Evolutionary conservation across 805 yeast genomes (phyloP).

Genomic region (Limtongia smithiae): DNA sequence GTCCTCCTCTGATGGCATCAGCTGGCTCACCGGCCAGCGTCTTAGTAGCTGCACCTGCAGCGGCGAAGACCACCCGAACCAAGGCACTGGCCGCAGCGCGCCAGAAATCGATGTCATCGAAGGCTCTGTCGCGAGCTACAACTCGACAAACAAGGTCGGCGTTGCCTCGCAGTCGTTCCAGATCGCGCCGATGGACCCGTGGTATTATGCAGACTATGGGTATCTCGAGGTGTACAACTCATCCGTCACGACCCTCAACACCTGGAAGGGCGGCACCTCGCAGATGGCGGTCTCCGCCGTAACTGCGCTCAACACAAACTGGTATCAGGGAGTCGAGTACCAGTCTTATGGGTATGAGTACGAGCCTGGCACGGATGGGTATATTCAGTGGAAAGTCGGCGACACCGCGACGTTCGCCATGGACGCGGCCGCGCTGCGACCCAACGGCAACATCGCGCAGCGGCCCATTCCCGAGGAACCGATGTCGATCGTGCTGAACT

Average conservation of each 20-base stretch:
- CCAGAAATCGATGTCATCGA: slow-evolving; percentile 93
- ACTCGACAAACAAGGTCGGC: slow-evolving; percentile 43
- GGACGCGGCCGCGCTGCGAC: slow-evolving; percentile 70
- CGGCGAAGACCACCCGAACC: slow-evolving; percentile 82
- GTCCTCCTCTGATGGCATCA: slow-evolving; percentile 83
- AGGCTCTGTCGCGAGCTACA: slow-evolving; percentile 54
- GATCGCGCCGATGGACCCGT: slow-evolving; percentile 88
- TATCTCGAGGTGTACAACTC: slow-evolving; percentile 68
- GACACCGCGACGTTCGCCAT: slow-evolving; percentile 70
- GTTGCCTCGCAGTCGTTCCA: slow-evolving; percentile 87
- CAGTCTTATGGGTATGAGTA: slow-evolving; percentile 80
- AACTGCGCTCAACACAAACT: slow-evolving; percentile 69
- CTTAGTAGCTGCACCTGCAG: slow-evolving; percentile 74
- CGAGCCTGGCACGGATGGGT: slow-evolving; percentile 66
- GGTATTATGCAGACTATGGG: slow-evolving; percentile 89
- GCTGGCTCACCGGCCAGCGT: slow-evolving; percentile 80
- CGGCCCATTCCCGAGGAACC: slow-evolving; percentile 85
- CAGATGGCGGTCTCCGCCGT: slow-evolving; percentile 90
- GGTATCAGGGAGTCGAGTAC: slow-evolving; percentile 68
- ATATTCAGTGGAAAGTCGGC: slow-evolving; percentile 84
- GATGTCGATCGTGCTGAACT: slow-evolving; percentile 80
- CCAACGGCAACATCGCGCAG: slow-evolving; percentile 86
- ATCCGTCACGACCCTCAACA: slow-evolving; percentile 73
- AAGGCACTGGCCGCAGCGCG: slow-evolving; percentile 87
- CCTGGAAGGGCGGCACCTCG: slow-evolving; percentile 87